A percentile compares a stretch with the other conserved stretches of the same genome.
Evolutionary conservation across 768 basidiomycete genomes (phyloP).

Genomic region (Mycena galericulata): DNA sequence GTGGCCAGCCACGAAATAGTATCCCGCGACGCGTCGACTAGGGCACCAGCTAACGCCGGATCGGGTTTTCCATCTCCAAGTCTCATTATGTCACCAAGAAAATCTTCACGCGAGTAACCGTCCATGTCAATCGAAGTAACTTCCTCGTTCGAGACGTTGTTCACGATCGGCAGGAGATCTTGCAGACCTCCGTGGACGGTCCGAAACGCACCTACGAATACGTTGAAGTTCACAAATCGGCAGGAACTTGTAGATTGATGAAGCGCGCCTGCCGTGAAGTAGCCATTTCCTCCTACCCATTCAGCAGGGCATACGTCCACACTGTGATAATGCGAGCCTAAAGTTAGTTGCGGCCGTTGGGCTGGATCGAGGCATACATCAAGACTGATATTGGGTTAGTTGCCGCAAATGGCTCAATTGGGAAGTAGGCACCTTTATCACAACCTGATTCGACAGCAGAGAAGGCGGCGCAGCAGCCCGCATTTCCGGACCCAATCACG

Average conservation of each 20-base stretch:
- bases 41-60: conserved; percentile 57
- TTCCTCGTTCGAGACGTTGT: conserved; percentile 57
- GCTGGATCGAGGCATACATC: too few relatives aligned
- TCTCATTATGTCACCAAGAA: conserved; percentile 70
- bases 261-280: conserved; percentile 78
- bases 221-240: too few relatives aligned
- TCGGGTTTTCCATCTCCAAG: conserved; percentile 65
- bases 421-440: conserved; percentile 52
- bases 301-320: conserved; percentile 73
- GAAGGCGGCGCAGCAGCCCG: conserved; percentile 74
- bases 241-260: too few relatives aligned
- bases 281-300: conserved; percentile 80
- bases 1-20: conserved; percentile 69
- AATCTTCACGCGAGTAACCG: conserved; percentile 67
- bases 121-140: conserved; percentile 65
- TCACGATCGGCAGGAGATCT: conserved; percentile 68
- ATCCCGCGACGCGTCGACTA: conserved; percentile 69
- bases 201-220: conserved; percentile 50
- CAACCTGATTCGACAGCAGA: conserved; percentile 71
- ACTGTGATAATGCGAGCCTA: conserved; percentile 40
- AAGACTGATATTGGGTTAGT: too few relatives aligned
- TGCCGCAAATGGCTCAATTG: too few relatives aligned
- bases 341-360: conserved; percentile 2
- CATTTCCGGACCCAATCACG: conserved; percentile 72
- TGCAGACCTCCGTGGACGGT: conserved; percentile 71